phyloP scores from a whole-genome alignment of 73 alveolate species.

The Paramecium biaurelia region DNA sequence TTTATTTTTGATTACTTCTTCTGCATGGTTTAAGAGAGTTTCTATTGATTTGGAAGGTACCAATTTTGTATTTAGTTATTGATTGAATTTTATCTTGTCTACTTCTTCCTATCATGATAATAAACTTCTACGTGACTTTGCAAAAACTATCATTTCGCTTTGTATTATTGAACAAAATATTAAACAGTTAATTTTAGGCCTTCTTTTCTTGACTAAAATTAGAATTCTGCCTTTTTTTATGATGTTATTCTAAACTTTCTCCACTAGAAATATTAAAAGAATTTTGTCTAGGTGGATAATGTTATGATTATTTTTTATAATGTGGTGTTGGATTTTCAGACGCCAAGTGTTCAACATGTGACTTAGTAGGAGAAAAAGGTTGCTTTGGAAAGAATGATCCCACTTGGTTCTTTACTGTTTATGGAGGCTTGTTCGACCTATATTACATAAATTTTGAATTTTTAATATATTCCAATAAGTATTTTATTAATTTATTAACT shows the following conservation, averaged over 20 bases:
- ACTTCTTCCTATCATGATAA: not conserved
- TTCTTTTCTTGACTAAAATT: slow-evolving; percentile 39
- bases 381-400: slow-evolving; percentile 48
- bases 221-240: slow-evolving; percentile 17
- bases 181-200: not conserved
- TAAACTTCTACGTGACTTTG: not conserved
- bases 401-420: slow-evolving; percentile 11
- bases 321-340: slow-evolving; percentile 47
- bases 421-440: slow-evolving; percentile 24
- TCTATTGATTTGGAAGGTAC: slow-evolving; percentile 7
- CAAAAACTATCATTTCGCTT: not conserved
- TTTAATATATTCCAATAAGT: not conserved
- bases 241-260: not conserved
- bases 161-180: not conserved
- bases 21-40: not conserved
- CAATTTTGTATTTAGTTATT: not conserved
- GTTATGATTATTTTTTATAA: not conserved
- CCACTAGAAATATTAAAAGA: slow-evolving; percentile 22
- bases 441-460: slow-evolving; percentile 39
- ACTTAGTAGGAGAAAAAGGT: slow-evolving; percentile 44
- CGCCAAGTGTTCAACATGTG: slow-evolving; percentile 4
- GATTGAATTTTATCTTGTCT: not conserved
- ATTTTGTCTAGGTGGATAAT: not conserved
- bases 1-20: not conserved
- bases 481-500: slow-evolving; percentile 10